These are phyloP conservation scores for Pseudogymnoascus sp. DNA, from an alignment of 2,329 filamentous ascomycete genomes.

Conservation along the genomic window DNA sequence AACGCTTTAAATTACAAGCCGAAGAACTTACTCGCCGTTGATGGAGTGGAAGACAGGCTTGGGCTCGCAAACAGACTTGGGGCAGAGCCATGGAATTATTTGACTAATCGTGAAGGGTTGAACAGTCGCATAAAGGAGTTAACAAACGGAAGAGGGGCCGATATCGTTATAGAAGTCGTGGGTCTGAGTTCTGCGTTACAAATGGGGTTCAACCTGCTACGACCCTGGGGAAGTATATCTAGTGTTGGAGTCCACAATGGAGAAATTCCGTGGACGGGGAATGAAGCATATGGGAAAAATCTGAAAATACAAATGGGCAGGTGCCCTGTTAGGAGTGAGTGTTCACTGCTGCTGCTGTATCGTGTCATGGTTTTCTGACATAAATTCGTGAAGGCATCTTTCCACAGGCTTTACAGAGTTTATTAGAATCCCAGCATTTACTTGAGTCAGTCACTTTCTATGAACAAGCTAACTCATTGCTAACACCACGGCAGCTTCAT, in stretches of 20 bases:
- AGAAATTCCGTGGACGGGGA: constrained; percentile 39
- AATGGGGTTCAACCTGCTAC: constrained; percentile 39
- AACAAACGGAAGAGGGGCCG: constrained; percentile 41
- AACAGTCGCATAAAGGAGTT: constrained; percentile 23
- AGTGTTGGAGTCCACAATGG: constrained; percentile 41
- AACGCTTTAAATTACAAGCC: constrained; percentile 46
- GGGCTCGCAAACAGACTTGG: constrained; percentile 38
- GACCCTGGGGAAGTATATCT: constrained; percentile 40
- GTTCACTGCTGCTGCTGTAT: constrained; percentile 30
- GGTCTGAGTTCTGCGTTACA: constrained; percentile 32
- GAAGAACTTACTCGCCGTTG: constrained; percentile 40
- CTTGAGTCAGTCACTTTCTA: constrained; percentile 44
- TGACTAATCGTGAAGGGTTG: constrained; percentile 25
- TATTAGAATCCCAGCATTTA: constrained; percentile 55
- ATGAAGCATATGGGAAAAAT: constrained; percentile 47
- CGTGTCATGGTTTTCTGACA: neutral
- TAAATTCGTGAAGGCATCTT: constrained; percentile 38
- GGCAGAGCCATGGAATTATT: constrained; percentile 35
- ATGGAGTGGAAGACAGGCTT: constrained; percentile 40
- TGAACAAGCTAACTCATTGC: neutral
- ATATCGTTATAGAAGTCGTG: constrained; percentile 49
- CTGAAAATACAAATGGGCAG: constrained; percentile 63
- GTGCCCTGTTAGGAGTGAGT: constrained; percentile 49
- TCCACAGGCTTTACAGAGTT: constrained; percentile 50
- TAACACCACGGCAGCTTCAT: constrained; percentile 47